Base-by-base conservation (phyloP, 768 basidiomycete genomes). In the Trametes cubensis region DNA sequence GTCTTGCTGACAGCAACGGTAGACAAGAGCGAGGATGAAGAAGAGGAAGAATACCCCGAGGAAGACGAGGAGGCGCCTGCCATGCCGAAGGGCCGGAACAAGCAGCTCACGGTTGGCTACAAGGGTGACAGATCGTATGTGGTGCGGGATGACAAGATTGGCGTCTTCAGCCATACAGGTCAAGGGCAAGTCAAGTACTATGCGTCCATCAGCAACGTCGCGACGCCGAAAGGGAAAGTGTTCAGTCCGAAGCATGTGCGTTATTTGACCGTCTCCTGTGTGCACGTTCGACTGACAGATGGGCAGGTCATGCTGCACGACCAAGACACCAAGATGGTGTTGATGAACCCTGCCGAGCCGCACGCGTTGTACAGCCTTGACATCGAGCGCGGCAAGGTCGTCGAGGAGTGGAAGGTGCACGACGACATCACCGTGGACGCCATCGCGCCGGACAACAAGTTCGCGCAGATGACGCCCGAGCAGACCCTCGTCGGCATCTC, bases 361-460 rank as follows among this genome's bases (percentile, higher is more conserved):
- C 85, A 93, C 69, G 88, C 94, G 0, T 77, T 99, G 45, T 97
- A 86, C 77, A 86, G 81, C 65, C 86, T 98, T 83, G 97, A 99
- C 76, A 84, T 99, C 63, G 90, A 96, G 74, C 87, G 87, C 25
- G 97, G 94, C 45, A 96, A 97, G 76, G 87, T 99, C 28, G 94
- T 98, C 21, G 97, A 99, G 72, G 97, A 99, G 73, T 98, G 94
- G 95, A 96, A 94, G 72, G 87, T 99, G n/a, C 89, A 95, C 72
- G 94, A 98, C 39, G 81, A 89, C 70, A 80, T 98, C 65, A 79
- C 82, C 17, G 92, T 99, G 65, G 83, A 90, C 73, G 89, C 96
- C 71, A 91, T 98, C 72, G 85, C 95, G 2, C 95, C 97, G 5
- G 88, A 94, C 68, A 87, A 83, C 77, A 99, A 99, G 76, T 98